Percentiles rank a stretch among this genome's conserved stretches.
Evolutionary conservation across 768 basidiomycete species (phyloP).

Genomic region (Pulveroboletus sp.): DNA sequence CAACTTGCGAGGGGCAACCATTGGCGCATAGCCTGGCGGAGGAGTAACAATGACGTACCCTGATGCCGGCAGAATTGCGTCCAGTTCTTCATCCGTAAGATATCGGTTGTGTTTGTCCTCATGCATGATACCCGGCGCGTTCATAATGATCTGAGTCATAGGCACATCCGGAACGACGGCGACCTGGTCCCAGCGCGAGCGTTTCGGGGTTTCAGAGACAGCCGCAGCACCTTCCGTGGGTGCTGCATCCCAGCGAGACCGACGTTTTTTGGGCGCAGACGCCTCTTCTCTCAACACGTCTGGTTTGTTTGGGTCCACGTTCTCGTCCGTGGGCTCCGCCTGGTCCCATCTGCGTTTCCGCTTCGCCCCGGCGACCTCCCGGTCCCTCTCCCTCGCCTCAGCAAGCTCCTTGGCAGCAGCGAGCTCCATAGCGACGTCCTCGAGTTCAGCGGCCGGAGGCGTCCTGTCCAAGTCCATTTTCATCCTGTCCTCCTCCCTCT

Average conservation of each 20-base stretch:
- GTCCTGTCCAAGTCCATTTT: slow-evolving; percentile 92
- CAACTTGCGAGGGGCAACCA: slow-evolving; percentile 61
- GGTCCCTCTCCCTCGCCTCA: slow-evolving; percentile 35
- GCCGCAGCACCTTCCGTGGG: slow-evolving; percentile 60
- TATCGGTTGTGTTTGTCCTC: slow-evolving; percentile 97
- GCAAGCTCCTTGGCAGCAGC: slow-evolving; percentile 44
- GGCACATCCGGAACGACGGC: slow-evolving; percentile 69
- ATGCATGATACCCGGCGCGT: slow-evolving; percentile 76
- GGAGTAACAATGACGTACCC: slow-evolving; percentile 94
- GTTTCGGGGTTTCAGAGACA: slow-evolving; percentile 71
- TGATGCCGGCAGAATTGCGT: slow-evolving; percentile 78
- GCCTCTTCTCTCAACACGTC: slow-evolving; percentile 75
- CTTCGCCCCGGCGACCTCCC: slow-evolving; percentile 49
- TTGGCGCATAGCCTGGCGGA: slow-evolving; percentile 89
- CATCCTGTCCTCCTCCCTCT: slow-evolving; percentile 65
- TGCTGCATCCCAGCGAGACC: slow-evolving; percentile 95
- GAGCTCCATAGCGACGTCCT: slow-evolving; percentile 69
- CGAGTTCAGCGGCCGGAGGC: slow-evolving; percentile 77
- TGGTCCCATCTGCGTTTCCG: slow-evolving; percentile 86
- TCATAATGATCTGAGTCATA: slow-evolving; percentile 84
- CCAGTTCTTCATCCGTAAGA: slow-evolving; percentile 93
- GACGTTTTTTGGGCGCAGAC: slow-evolving; percentile 83
- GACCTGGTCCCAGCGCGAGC: slow-evolving; percentile 97
- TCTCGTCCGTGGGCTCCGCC: slow-evolving; percentile 58
- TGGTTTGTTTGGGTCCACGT: slow-evolving; percentile 56